These are phyloP conservation scores for Colletotrichum filicis DNA, from an alignment of 2,329 filamentous ascomycete genomes.

Conservation along the genomic window DNA sequence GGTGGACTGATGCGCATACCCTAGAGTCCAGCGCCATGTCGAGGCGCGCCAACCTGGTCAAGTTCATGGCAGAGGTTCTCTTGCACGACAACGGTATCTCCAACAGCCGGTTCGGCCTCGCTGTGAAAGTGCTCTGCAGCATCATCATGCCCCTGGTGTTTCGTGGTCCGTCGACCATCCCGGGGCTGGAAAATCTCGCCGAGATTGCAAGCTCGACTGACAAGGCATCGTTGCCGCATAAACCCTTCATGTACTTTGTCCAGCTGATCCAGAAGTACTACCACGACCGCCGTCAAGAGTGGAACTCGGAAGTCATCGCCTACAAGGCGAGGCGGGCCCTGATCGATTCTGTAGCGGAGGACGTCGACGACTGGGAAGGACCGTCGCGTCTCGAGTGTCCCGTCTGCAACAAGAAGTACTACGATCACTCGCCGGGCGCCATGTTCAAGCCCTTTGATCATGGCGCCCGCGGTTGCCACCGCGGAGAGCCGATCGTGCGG, in stretches of 20 bases:
- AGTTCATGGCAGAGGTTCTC: conserved; percentile 20
- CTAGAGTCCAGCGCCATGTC: neutral
- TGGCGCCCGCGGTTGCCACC: neutral
- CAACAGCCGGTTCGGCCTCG: conserved; percentile 7
- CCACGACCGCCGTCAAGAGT: conserved; percentile 3
- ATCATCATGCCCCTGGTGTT: conserved; percentile 16
- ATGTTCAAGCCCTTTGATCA: neutral
- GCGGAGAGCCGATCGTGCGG: conserved; percentile 22
- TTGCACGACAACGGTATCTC: conserved; percentile 27
- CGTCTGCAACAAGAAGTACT: conserved; percentile 13
- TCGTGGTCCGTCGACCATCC: neutral
- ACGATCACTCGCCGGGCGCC: neutral
- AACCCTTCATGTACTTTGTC: neutral
- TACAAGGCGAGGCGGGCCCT: conserved; percentile 15
- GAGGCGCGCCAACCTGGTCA: conserved; percentile 9
- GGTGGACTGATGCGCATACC: conserved; percentile 18
- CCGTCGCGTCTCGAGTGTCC: neutral
- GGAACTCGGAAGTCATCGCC: conserved; percentile 8
- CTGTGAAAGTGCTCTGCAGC: neutral
- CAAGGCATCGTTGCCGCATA: neutral
- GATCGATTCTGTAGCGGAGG: neutral
- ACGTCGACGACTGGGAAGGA: neutral
- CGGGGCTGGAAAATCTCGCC: conserved; percentile 11
- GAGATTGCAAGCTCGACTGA: neutral
- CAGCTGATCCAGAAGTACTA: conserved; percentile 12